Evolutionary conservation across 75 land plant species (phyloP).

Genomic region (Sequoiadendron giganteum): DNA sequence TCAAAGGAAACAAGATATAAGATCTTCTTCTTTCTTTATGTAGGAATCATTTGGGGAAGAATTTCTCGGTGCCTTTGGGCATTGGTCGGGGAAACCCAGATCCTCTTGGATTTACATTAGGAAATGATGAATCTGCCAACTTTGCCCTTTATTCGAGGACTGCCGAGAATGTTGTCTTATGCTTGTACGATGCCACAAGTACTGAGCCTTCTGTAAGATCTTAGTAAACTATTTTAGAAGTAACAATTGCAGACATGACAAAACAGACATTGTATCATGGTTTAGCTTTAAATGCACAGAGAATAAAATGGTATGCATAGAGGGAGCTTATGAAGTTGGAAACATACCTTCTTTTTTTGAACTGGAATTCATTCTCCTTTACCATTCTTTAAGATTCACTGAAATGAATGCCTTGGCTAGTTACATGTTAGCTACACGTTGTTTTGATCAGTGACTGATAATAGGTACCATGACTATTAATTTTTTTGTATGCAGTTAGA

Average conservation of each 20-base stretch:
- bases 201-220: constrained; percentile 52
- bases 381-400: background rate
- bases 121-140: constrained; percentile 45
- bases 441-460: background rate
- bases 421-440: background rate
- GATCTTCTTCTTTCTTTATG: background rate
- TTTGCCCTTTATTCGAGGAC: constrained; percentile 76
- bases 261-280: background rate
- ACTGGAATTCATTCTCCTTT: background rate
- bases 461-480: background rate
- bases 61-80: constrained; percentile 80
- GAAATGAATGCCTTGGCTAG: background rate
- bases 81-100: constrained; percentile 53
- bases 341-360: background rate
- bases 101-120: constrained; percentile 62
- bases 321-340: background rate
- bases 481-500: constrained; percentile 45
- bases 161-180: constrained; percentile 75
- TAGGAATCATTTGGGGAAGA: constrained; percentile 50
- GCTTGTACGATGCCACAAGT: constrained; percentile 53
- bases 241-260: background rate
- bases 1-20: background rate
- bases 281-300: background rate
- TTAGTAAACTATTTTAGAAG: background rate
- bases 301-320: background rate